Percentiles rank a stretch among this genome's conserved stretches.
These are phyloP conservation scores for Carex pumila DNA, from an alignment of 176 grass and related monocot species.

Conservation along the genomic window DNA sequence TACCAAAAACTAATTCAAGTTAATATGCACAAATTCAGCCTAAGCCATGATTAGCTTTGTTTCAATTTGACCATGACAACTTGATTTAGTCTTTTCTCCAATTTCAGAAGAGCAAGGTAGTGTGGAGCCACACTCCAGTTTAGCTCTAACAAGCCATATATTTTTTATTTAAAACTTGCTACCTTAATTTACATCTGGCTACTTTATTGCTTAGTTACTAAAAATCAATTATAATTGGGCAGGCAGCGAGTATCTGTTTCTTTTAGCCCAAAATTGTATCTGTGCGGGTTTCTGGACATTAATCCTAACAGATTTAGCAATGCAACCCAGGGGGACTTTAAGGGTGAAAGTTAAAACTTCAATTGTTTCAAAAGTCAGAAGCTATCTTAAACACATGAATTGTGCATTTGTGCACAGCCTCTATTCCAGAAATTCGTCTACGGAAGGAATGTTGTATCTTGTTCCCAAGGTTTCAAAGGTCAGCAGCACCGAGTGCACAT, in stretches of 20 bases:
- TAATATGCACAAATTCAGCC: background rate
- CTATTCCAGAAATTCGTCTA: background rate
- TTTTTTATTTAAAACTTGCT: background rate
- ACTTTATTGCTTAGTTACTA: background rate
- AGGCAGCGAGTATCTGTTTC: background rate
- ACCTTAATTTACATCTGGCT: background rate
- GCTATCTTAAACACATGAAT: background rate
- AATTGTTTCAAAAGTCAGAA: background rate
- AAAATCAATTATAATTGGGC: background rate
- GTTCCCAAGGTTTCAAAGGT: background rate
- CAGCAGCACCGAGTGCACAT: background rate
- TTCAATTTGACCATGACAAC: background rate
- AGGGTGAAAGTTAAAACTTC: background rate
- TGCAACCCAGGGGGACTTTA: background rate
- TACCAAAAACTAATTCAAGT: background rate
- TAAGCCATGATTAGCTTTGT: background rate
- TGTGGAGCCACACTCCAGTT: background rate
- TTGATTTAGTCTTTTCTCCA: background rate
- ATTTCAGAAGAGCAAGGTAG: constrained; percentile 8
- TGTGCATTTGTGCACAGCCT: too few relatives aligned
- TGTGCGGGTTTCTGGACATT: background rate
- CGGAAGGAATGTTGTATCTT: background rate
- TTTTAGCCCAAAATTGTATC: background rate
- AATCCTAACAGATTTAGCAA: background rate
- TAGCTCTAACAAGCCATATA: background rate